Evolutionary conservation across 2,329 filamentous ascomycete species (phyloP), one percentile per base, ranked within the genome.

Genomic region (Apiospora malaysiana): DNA sequence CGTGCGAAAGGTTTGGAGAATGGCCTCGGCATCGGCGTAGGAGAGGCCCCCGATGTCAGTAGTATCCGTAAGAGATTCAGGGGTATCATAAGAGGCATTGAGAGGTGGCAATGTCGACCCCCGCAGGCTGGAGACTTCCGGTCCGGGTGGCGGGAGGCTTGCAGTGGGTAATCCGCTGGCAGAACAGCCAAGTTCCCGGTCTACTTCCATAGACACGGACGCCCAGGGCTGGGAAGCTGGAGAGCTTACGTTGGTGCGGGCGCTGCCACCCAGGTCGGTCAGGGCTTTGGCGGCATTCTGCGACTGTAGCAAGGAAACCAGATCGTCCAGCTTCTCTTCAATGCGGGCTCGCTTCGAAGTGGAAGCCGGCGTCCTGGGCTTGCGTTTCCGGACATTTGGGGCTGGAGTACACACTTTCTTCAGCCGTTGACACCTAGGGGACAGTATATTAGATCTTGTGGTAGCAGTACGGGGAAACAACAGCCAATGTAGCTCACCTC

Each of bases 221-320:
- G 32, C 18, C 56, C 56, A 63, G 21, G 27, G 18, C 2, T 63
- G 56, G 9, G 56, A 63, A 32, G 56, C 56, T n/a, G 56, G 37
- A 27, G 27, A 49, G 69, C 59, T 27, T 43, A 63, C n/a, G 42
- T 16, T 56, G 46, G 59, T 21, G n/a, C 47, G n/a, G 65, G 32
- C 68, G n/a, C 37, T 63, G 56, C 56, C 56, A 2, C 56, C 56
- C 32, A 63, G n/a, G 42, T 67, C 43, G 65, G 43, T 67, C 23
- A 47, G 21, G 12, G 47, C 51, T 42, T 68, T 66, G 67, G 45
- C 67, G 6, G 71, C 27, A 51, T 70, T 72, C 6, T 74, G 74
- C 16, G 78, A 74, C 66, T 78, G 77, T 12, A 83, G 76, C 4
- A 80, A 70, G 7, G 74, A 72, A 2, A 78, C 77, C 1, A 80